Evolutionary conservation across 2,329 filamentous ascomycete genomes (phyloP).

Genomic region (Lasiodiplodia theobromae): DNA sequence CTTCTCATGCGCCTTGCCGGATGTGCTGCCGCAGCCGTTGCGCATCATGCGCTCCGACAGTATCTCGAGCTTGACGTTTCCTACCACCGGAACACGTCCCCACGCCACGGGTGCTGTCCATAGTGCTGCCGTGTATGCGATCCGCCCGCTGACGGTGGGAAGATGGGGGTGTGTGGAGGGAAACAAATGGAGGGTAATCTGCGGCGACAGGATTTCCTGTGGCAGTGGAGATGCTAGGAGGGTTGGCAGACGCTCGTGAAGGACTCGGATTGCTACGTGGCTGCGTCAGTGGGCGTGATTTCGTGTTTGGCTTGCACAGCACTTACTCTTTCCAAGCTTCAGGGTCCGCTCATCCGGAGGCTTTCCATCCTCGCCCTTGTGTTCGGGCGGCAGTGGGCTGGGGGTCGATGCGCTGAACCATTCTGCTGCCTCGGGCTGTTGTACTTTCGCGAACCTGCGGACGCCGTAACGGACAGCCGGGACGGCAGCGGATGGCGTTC

Average conservation of each 20-base stretch:
- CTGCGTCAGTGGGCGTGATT: neutral
- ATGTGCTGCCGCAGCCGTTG: constrained; percentile 55
- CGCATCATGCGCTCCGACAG: constrained; percentile 85
- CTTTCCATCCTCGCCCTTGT: constrained; percentile 50
- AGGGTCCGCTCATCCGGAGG: constrained; percentile 66
- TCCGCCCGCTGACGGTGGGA: constrained; percentile 86
- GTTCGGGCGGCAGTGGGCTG: constrained; percentile 36
- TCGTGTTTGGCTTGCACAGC: no score
- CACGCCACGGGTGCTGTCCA: constrained; percentile 97
- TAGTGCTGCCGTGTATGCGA: constrained; percentile 89
- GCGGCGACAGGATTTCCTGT: constrained; percentile 67
- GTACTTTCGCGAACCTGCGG: constrained; percentile 41
- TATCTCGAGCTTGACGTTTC: constrained; percentile 87
- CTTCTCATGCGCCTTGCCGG: constrained; percentile 69
- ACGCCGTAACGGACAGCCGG: neutral
- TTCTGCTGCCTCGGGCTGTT: constrained; percentile 45
- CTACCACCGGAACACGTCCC: constrained; percentile 89
- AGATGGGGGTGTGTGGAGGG: constrained; percentile 84
- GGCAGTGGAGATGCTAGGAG: constrained; percentile 68
- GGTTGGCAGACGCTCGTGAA: constrained; percentile 69
- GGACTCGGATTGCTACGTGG: constrained; percentile 61
- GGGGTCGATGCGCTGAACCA: constrained; percentile 54
- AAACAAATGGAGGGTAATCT: constrained; percentile 68
- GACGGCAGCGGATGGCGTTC: constrained; percentile 35
- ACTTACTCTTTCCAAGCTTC: constrained; percentile 67